Evolutionary conservation across 352 stramenopile species (phyloP), one percentile per base, ranked within the genome.

Genomic region (Phytophthora melonis): DNA sequence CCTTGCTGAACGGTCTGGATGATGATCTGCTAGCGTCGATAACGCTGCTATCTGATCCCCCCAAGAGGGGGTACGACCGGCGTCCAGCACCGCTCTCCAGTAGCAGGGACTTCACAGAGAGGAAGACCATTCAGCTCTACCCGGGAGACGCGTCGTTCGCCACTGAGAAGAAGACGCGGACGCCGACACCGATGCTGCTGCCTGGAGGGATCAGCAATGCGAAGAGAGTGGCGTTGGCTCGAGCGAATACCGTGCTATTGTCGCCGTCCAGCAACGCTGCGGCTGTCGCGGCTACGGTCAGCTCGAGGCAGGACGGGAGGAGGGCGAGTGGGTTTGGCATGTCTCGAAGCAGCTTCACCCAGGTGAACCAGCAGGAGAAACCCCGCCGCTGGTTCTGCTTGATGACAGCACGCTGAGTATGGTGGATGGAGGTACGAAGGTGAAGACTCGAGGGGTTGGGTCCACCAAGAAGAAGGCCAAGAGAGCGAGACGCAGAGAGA

Each of bases 1-100:
- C 75, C 54, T 65, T 89, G 43, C 54, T 87, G 43, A 72, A 60
- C 63, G 73, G 70, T 6, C 56, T 89, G 43, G 78, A 89, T 66
- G 70, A 77, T 23, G 73, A 75, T 14, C 58, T 88, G 13, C 58
- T 89, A 30, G 63, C 70, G 3, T 82, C 75, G 11, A 75, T 89
- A 64, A 83, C 75, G 27, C 52, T 83, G 34, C 34, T 67, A 25
- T 74, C 74, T 5, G 65, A 66, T 39, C 57, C 58, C n/a, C 36
- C 68, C 10, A 70, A 53, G 68, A 63, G 58, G 58, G 19, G 13
- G 14, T 47, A 16, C 32, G 34, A 47, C 11, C 52, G 18, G 18
- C 39, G 27, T 14, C 9, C 5, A 27, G 18, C 55, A 39, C 11
- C 21, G 23, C 23, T 11, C 6, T 43, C 66, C 36, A 49, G 18